Percentiles rank a stretch among this genome's conserved stretches.
phyloP scores from a whole-genome alignment of 257 asterid genomes.

The Jacaranda mimosifolia region DNA sequence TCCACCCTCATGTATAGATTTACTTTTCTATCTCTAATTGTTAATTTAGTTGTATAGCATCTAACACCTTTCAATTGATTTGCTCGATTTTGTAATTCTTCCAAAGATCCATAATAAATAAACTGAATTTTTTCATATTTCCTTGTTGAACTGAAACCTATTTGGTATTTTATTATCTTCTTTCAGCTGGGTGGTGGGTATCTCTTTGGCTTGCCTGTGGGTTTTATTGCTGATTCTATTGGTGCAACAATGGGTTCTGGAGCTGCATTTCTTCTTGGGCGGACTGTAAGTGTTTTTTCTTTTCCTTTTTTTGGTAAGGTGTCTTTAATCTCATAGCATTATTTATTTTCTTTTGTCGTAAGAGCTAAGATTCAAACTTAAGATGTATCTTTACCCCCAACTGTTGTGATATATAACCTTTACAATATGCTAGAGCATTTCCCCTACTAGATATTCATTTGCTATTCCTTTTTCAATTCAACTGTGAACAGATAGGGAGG shows the following conservation, averaged over 20 bases:
- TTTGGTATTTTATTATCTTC: conserved; percentile 32
- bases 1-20: neutral
- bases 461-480: conserved; percentile 21
- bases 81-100: conserved; percentile 12
- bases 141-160: conserved; percentile 29
- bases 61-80: conserved; percentile 1
- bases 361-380: neutral
- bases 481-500: conserved; percentile 76
- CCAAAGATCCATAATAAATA: conserved; percentile 14
- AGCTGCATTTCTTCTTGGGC: conserved; percentile 95
- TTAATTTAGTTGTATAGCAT: conserved; percentile 9
- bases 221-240: conserved; percentile 91
- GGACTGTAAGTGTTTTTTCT: conserved; percentile 68
- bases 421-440: neutral
- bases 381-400: neutral
- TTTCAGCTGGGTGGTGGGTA: conserved; percentile 98
- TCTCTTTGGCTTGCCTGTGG: conserved; percentile 97
- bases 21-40: neutral
- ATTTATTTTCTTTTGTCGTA: conserved; percentile 4
- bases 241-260: conserved; percentile 97
- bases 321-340: conserved; percentile 1
- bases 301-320: no score
- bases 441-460: conserved; percentile 1
- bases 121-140: conserved; percentile 19
- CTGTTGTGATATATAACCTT: conserved; percentile 3